Conservation (phyloP, 2,329 filamentous ascomycete genomes). For the Lasiodiplodia citricola region DNA sequence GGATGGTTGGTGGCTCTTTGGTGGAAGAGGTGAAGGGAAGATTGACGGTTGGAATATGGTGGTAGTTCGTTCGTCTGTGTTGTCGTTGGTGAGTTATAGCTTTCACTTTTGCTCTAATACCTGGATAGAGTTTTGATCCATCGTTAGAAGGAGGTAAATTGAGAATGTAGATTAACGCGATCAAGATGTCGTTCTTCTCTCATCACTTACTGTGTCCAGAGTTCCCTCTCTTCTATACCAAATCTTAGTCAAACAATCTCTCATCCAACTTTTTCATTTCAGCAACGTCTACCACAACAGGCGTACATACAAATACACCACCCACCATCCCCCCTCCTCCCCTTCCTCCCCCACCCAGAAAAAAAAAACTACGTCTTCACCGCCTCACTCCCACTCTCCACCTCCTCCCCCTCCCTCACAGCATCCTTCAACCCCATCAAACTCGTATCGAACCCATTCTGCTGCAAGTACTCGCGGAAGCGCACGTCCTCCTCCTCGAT, state of each 20-base stretch:
- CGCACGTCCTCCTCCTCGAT: constrained; percentile 77
- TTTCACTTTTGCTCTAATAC: not conserved
- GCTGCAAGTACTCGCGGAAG: constrained; percentile 73
- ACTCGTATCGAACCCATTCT: constrained; percentile 10
- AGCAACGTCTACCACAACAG: too few relatives aligned
- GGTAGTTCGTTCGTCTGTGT: not conserved
- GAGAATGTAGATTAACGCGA: not conserved
- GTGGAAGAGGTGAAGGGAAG: not conserved
- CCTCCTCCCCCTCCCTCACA: not conserved
- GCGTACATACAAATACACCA: not conserved
- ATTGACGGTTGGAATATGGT: not conserved
- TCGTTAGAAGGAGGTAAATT: not conserved
- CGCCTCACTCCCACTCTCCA: not conserved
- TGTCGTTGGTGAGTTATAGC: not conserved
- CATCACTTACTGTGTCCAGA: too few relatives aligned
- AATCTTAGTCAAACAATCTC: too few relatives aligned
- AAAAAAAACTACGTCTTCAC: not conserved
- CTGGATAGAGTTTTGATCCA: not conserved
- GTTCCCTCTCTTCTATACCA: too few relatives aligned
- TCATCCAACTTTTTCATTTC: too few relatives aligned
- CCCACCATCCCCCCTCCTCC: too few relatives aligned
- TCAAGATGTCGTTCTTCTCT: not conserved
- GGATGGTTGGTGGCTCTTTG: not conserved
- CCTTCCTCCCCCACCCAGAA: too few relatives aligned
- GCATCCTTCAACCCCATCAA: constrained; percentile 14